Conservation (phyloP, 2,329 filamentous ascomycete genomes). For the Davidsoniella neocaledoniae region DNA sequence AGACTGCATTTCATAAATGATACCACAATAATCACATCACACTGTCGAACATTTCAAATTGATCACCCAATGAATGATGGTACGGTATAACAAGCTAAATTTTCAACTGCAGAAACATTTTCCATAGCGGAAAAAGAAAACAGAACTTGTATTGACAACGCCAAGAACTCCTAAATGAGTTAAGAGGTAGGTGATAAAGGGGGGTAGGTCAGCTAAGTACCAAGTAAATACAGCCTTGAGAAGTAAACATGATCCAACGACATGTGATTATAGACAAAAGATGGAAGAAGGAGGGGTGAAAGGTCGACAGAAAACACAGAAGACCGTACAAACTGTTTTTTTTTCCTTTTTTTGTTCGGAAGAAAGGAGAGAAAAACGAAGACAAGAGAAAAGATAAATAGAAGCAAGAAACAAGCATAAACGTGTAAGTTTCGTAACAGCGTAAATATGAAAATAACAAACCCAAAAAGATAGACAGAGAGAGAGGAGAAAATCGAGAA, state of each 20-base stretch:
- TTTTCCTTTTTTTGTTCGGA: no score
- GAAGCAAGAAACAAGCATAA: not conserved
- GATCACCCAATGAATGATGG: not conserved
- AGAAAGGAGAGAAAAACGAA: not conserved
- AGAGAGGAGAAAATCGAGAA: no score
- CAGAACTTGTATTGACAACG: not conserved
- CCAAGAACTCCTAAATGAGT: not conserved
- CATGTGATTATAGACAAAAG: not conserved
- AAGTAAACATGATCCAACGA: slow-evolving; percentile 4
- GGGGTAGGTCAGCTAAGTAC: not conserved
- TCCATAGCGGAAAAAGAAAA: not conserved
- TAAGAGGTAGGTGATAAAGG: not conserved
- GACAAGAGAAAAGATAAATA: not conserved
- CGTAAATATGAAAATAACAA: not conserved
- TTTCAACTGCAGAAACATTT: not conserved
- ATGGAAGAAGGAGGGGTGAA: not conserved
- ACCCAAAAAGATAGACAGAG: not conserved
- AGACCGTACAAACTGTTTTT: not conserved
- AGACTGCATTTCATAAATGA: not conserved
- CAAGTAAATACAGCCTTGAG: not conserved
- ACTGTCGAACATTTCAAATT: not conserved
- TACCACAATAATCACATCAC: not conserved
- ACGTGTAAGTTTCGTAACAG: slow-evolving; percentile 1
- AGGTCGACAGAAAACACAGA: not conserved
- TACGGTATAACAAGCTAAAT: not conserved